phyloP scores from a whole-genome alignment of 495 filamentous ascomycete genomes.

The Talaromyces nanjingensis region DNA sequence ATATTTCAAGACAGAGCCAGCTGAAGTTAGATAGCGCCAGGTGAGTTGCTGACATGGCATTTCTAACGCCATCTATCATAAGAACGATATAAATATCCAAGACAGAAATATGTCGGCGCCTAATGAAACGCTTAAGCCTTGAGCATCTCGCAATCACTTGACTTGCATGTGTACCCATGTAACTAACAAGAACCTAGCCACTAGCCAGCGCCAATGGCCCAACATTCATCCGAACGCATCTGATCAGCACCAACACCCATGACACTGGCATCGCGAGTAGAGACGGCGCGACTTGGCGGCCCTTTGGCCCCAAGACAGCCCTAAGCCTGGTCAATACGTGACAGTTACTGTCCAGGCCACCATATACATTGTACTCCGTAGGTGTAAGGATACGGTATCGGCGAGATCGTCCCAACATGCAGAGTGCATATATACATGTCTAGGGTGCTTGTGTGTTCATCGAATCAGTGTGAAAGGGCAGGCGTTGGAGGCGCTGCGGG shows the following conservation, averaged over 20 bases:
- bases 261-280: neutral
- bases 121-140: neutral
- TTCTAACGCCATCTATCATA: no score
- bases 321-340: neutral
- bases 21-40: neutral
- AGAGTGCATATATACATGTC: neutral
- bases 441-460: neutral
- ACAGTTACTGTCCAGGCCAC: neutral
- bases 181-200: neutral
- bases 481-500: neutral
- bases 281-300: neutral
- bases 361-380: neutral
- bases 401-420: neutral
- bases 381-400: neutral
- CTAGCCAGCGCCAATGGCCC: neutral
- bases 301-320: neutral
- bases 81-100: neutral
- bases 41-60: neutral
- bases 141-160: neutral
- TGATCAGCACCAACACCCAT: neutral
- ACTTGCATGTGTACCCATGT: neutral
- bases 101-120: neutral
- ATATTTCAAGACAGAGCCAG: neutral
- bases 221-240: neutral
- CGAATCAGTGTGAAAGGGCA: neutral